These are phyloP conservation scores for Scytalidium sp. DNA, from an alignment of 2,329 filamentous ascomycete genomes.

Conservation along the genomic window DNA sequence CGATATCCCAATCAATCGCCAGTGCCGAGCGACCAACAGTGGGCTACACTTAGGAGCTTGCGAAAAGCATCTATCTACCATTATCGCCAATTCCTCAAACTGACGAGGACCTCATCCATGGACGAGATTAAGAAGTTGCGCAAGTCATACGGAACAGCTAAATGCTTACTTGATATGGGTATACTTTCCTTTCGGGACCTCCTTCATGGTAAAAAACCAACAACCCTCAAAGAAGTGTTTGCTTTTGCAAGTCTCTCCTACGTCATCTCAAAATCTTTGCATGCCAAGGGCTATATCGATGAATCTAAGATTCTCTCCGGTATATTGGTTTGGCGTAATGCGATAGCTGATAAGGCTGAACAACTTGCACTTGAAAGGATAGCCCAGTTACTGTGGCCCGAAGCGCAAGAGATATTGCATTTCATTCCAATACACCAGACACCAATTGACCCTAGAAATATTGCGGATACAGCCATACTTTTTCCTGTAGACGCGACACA, in stretches of 20 bases:
- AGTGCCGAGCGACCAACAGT: slow-evolving; percentile 8
- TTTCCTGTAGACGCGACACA: too few species aligned
- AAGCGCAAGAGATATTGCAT: slow-evolving; percentile 9
- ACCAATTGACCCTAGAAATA: too few species aligned
- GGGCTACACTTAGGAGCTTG: slow-evolving; percentile 8
- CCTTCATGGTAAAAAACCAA: slow-evolving; percentile 6
- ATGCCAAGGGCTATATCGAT: slow-evolving; percentile 7
- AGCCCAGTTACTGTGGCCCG: slow-evolving; percentile 7
- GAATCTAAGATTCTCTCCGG: slow-evolving; percentile 9
- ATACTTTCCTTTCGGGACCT: slow-evolving; percentile 9
- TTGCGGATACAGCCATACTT: too few species aligned
- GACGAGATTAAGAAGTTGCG: slow-evolving; percentile 4
- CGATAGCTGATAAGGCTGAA: slow-evolving; percentile 7
- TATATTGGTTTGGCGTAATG: slow-evolving; percentile 8
- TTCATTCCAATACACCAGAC: slow-evolving; percentile 8
- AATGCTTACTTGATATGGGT: slow-evolving; percentile 7
- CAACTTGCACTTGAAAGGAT: slow-evolving; percentile 6
- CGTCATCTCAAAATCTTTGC: slow-evolving; percentile 8
- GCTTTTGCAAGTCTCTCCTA: slow-evolving; percentile 10
- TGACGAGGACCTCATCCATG: slow-evolving; percentile 3
- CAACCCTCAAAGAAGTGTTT: slow-evolving; percentile 7
- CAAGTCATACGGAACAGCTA: slow-evolving; percentile 7
- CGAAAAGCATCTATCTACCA: slow-evolving; percentile 7
- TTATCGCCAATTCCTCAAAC: slow-evolving; percentile 5
- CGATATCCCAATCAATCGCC: slow-evolving; percentile 1